These are phyloP conservation scores for Myotisia sp. DNA, from an alignment of 2,329 filamentous ascomycete genomes.

Conservation along the genomic window DNA sequence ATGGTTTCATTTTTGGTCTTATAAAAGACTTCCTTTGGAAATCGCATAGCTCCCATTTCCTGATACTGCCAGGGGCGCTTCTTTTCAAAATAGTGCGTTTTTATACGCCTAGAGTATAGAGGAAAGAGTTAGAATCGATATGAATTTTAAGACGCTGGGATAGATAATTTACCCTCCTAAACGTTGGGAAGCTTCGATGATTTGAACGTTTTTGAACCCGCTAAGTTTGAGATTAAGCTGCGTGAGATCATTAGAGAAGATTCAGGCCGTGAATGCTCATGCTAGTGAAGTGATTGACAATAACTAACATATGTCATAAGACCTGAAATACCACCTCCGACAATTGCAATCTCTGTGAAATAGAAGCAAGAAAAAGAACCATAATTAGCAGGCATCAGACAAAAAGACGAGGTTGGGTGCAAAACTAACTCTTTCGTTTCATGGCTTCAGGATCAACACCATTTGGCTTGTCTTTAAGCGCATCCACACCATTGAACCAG, in stretches of 20 bases:
- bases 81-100: slow-evolving; percentile 28
- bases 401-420: too few relatives aligned
- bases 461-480: slow-evolving; percentile 11
- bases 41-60: slow-evolving; percentile 19
- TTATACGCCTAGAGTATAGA: slow-evolving; percentile 15
- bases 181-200: slow-evolving; percentile 30
- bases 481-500: slow-evolving; percentile 18
- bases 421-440: slow-evolving; percentile 7
- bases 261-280: too few relatives aligned
- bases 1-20: slow-evolving; percentile 14
- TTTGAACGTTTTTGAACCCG: slow-evolving; percentile 32
- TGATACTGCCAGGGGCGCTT: slow-evolving; percentile 16
- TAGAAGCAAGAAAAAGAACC: too few relatives aligned
- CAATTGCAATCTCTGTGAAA: slow-evolving; percentile 23
- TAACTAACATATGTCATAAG: slow-evolving; percentile 21
- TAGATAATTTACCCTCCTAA: slow-evolving; percentile 25
- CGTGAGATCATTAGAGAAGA: too few relatives aligned
- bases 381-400: too few relatives aligned
- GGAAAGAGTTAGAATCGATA: not conserved
- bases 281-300: not conserved
- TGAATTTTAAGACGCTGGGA: too few relatives aligned
- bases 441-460: slow-evolving; percentile 1
- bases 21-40: slow-evolving; percentile 15
- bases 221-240: slow-evolving; percentile 31
- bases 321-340: slow-evolving; percentile 34